phyloP scores from a whole-genome alignment of 2,329 filamentous ascomycete genomes.

The Fusarium verticillioides region DNA sequence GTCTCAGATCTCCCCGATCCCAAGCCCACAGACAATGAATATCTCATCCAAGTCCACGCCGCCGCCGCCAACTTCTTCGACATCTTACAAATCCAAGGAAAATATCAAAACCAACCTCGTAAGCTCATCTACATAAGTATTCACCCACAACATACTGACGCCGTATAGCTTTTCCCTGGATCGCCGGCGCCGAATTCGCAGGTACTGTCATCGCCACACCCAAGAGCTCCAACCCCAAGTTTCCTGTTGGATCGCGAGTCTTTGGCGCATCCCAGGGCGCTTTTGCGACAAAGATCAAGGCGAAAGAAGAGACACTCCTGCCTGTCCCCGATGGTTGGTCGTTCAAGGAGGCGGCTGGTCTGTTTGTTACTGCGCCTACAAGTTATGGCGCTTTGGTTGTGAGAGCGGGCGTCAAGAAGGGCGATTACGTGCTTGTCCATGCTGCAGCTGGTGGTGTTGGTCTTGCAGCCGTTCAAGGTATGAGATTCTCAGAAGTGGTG shows the following conservation, averaged over 20 bases:
- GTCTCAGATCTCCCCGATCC: conserved; percentile 82
- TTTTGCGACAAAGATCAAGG: conserved; percentile 81
- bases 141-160: not conserved
- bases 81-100: conserved; percentile 91
- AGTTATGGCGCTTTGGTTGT: conserved; percentile 86
- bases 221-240: conserved; percentile 64
- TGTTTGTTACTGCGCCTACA: conserved; percentile 93
- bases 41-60: conserved; percentile 87
- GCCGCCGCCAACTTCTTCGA: conserved; percentile 97
- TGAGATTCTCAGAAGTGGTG: conserved; percentile 1
- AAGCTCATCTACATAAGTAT: conserved; percentile 25
- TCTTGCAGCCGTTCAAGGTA: conserved; percentile 84
- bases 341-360: conserved; percentile 83
- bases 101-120: conserved; percentile 92
- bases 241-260: conserved; percentile 81
- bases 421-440: conserved; percentile 90
- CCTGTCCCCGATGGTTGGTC: conserved; percentile 85
- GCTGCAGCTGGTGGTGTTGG: conserved; percentile 94
- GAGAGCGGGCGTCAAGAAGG: conserved; percentile 78
- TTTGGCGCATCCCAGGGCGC: conserved; percentile 90
- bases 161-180: conserved; percentile 78
- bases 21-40: conserved; percentile 75
- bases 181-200: conserved; percentile 87
- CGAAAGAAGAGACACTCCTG: conserved; percentile 73
- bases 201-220: conserved; percentile 79